Evolutionary conservation across 495 filamentous ascomycete genomes (phyloP).

Genomic region (Talaromyces ruber): DNA sequence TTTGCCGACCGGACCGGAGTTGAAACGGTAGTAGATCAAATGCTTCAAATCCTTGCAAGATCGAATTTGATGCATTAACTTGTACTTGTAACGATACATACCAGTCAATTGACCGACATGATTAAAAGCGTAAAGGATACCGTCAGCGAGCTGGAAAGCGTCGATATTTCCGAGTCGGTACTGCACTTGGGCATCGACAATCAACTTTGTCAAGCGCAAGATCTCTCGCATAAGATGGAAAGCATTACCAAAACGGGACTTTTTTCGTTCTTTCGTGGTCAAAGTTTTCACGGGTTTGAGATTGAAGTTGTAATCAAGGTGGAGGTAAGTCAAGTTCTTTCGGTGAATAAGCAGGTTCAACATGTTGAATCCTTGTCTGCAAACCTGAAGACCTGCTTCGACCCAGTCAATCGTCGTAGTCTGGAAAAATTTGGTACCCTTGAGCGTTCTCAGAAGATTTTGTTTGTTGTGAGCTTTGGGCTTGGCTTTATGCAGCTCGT

Average conservation of each 20-base stretch:
- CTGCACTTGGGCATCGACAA: conserved; percentile 97
- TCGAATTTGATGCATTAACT: conserved; percentile 99
- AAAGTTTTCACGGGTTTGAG: conserved; percentile 97
- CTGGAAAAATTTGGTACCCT: conserved; percentile 98
- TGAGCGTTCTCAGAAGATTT: conserved; percentile 78
- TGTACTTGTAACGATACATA: conserved; percentile 99
- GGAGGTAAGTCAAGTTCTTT: conserved; percentile 97
- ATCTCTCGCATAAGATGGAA: conserved; percentile 99
- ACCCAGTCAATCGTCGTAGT: conserved; percentile 99
- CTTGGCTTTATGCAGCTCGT: conserved; percentile 89
- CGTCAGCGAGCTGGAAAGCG: conserved; percentile 97
- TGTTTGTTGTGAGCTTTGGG: conserved; percentile 95
- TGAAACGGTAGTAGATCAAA: conserved; percentile 98
- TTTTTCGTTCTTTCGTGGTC: conserved; percentile 99
- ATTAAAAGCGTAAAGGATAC: conserved; percentile 98
- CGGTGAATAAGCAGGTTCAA: conserved; percentile 95
- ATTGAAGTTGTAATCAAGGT: conserved; percentile 99
- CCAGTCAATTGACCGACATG: conserved; percentile 97
- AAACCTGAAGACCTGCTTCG: conserved; percentile 96
- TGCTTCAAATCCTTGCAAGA: conserved; percentile 99
- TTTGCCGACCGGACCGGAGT: conserved; percentile 94
- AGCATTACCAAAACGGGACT: conserved; percentile 98
- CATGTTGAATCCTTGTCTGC: conserved; percentile 99
- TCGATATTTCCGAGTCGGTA: conserved; percentile 98
- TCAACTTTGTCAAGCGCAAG: conserved; percentile 92